These are phyloP conservation scores for Boletus reticulatus DNA, from an alignment of 768 basidiomycete genomes.

Conservation along the genomic window DNA sequence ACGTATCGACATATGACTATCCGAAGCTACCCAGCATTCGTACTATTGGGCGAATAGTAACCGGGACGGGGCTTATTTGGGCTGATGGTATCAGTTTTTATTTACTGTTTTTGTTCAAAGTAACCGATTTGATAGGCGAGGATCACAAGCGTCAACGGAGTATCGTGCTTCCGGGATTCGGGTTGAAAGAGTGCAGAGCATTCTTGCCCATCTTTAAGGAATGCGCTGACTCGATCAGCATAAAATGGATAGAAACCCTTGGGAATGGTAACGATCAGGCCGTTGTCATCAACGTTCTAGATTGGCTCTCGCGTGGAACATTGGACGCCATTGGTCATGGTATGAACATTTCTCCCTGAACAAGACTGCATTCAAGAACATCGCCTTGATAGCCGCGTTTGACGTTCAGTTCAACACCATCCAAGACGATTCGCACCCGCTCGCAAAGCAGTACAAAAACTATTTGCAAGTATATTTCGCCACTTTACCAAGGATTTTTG, in stretches of 20 bases:
- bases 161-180: slow-evolving; percentile 55
- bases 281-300: slow-evolving; percentile 18
- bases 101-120: slow-evolving; percentile 6
- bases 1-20: slow-evolving; percentile 42
- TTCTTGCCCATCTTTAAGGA: slow-evolving; percentile 49
- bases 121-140: slow-evolving; percentile 22
- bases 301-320: slow-evolving; percentile 39
- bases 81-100: slow-evolving; percentile 32
- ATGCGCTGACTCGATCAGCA: slow-evolving; percentile 20
- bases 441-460: slow-evolving; percentile 5
- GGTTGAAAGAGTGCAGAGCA: slow-evolving; percentile 45
- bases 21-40: slow-evolving; percentile 30
- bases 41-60: slow-evolving; percentile 1
- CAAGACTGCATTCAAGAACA: background rate
- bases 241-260: slow-evolving; percentile 21
- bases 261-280: background rate
- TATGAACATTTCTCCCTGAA: slow-evolving; percentile 7
- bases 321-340: slow-evolving; percentile 50
- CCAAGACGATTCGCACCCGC: background rate
- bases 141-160: slow-evolving; percentile 51
- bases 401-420: slow-evolving; percentile 29
- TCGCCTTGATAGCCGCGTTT: slow-evolving; percentile 37
- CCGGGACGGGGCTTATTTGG: slow-evolving; percentile 37
- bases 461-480: background rate
- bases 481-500: too few relatives aligned